phyloP scores from a whole-genome alignment of 495 filamentous ascomycete genomes.

The Astrothelium macrocarpum region DNA sequence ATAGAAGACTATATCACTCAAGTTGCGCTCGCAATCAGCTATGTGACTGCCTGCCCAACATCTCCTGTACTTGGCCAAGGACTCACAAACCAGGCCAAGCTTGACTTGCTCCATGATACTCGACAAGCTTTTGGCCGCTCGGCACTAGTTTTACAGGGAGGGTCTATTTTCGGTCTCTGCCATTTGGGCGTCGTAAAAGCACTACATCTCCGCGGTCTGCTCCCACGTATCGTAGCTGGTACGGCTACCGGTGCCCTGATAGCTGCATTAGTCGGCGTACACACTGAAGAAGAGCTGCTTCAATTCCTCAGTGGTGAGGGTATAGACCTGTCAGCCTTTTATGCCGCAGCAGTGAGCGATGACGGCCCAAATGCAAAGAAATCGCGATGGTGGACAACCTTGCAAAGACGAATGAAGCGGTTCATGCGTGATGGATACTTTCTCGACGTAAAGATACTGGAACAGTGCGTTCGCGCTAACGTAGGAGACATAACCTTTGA shows the following conservation, averaged over 20 bases:
- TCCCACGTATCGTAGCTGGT: constrained; percentile 85
- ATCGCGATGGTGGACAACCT: constrained; percentile 44
- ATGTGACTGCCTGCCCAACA: constrained; percentile 65
- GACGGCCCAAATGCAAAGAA: constrained; percentile 1
- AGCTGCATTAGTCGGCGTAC: constrained; percentile 79
- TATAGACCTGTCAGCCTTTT: constrained; percentile 76
- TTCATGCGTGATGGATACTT: constrained; percentile 71
- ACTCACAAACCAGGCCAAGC: constrained; percentile 73
- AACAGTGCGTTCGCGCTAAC: constrained; percentile 76
- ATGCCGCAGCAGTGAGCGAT: constrained; percentile 23
- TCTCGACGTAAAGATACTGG: constrained; percentile 69
- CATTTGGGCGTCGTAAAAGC: constrained; percentile 89
- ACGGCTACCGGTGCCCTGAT: constrained; percentile 87
- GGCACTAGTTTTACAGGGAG: constrained; percentile 80
- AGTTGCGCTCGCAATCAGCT: constrained; percentile 67
- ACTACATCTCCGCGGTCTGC: constrained; percentile 67
- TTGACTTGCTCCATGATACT: constrained; percentile 83
- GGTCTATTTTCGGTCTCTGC: constrained; percentile 84
- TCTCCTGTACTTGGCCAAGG: constrained; percentile 43
- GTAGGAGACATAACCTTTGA: constrained; percentile 89
- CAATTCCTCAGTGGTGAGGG: constrained; percentile 64
- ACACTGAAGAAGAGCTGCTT: constrained; percentile 78
- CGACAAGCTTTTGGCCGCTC: constrained; percentile 82
- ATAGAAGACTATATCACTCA: constrained; percentile 89
- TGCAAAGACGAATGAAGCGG: constrained; percentile 51